A percentile compares a stretch with the other conserved stretches of the same genome.
Evolutionary conservation across 1,284 basidiomycete genomes (phyloP).

Genomic region (Cystobasidium slooffiae): DNA sequence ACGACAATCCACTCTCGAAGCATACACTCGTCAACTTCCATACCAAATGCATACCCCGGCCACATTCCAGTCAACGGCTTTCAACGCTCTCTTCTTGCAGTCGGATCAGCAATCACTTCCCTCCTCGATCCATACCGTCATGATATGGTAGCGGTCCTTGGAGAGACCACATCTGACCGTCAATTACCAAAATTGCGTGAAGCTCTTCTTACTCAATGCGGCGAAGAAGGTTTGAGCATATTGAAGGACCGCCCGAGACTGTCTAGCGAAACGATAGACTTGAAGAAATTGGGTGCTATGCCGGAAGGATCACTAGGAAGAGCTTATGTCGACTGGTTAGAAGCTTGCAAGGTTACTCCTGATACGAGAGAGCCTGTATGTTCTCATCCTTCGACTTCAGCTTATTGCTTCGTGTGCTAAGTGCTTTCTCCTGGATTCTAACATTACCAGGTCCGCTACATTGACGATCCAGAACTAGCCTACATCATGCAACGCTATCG

Average conservation of each 20-base stretch:
- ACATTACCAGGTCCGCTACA: conserved; percentile 77
- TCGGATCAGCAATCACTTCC: conserved; percentile 82
- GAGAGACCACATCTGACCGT: conserved; percentile 72
- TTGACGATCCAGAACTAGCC: conserved; percentile 88
- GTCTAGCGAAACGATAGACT: conserved; percentile 75
- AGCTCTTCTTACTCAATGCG: conserved; percentile 16
- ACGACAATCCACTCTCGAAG: not conserved
- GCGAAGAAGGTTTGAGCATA: conserved; percentile 74
- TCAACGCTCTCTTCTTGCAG: conserved; percentile 81
- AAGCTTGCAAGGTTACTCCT: conserved; percentile 86
- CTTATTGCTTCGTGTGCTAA: not conserved
- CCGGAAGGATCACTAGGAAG: conserved; percentile 82
- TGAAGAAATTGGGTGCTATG: conserved; percentile 67
- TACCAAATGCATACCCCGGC: conserved; percentile 62
- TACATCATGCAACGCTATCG: conserved; percentile 98
- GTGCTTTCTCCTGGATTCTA: not conserved
- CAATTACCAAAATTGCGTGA: conserved; percentile 39
- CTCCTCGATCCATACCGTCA: conserved; percentile 81
- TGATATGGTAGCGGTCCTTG: conserved; percentile 90
- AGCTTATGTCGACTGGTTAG: conserved; percentile 89
- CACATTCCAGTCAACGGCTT: conserved; percentile 80
- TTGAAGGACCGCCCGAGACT: conserved; percentile 82
- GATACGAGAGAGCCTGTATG: conserved; percentile 89
- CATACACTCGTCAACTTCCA: not conserved
- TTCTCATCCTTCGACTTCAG: conserved; percentile 32